A percentile compares a stretch with the other conserved stretches of the same genome.
Conservation (phyloP, 495 filamentous ascomycete species). For the Neurospora sp. region DNA sequence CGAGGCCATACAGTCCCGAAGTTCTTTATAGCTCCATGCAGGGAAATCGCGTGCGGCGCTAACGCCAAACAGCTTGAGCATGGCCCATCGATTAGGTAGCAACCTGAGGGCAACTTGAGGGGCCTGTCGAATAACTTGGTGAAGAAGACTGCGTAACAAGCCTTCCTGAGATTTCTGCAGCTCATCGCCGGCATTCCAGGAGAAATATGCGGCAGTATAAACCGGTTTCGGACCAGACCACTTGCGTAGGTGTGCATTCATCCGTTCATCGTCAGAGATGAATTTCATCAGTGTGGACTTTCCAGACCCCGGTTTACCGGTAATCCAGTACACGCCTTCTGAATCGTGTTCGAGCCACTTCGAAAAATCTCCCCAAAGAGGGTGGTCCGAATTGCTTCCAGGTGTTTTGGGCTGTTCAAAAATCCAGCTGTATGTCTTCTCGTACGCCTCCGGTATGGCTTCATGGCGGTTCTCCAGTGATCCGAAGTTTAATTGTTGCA, state of each 20-base stretch:
- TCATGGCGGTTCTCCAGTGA: neutral
- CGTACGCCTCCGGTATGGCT: neutral
- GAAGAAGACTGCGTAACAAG: conserved; percentile 27
- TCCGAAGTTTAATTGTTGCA: neutral
- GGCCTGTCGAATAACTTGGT: conserved; percentile 14
- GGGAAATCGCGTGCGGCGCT: neutral
- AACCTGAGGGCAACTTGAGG: conserved; percentile 18
- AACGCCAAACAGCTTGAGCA: neutral
- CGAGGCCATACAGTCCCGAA: neutral
- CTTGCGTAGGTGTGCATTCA: neutral
- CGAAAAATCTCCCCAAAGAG: neutral
- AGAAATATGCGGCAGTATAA: conserved; percentile 26
- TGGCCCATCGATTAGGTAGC: neutral
- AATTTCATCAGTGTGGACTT: conserved; percentile 4
- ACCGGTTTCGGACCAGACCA: neutral
- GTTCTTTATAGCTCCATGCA: neutral
- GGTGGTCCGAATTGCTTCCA: neutral
- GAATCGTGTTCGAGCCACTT: neutral
- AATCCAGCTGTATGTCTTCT: neutral
- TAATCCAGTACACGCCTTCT: conserved; percentile 1
- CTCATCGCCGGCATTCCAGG: conserved; percentile 25
- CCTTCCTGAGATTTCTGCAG: conserved; percentile 33
- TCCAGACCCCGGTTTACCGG: conserved; percentile 3
- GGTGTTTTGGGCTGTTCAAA: neutral
- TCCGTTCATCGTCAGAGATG: neutral